Base-by-base conservation (phyloP, 306 rosid species). In the Prunus salicina region DNA sequence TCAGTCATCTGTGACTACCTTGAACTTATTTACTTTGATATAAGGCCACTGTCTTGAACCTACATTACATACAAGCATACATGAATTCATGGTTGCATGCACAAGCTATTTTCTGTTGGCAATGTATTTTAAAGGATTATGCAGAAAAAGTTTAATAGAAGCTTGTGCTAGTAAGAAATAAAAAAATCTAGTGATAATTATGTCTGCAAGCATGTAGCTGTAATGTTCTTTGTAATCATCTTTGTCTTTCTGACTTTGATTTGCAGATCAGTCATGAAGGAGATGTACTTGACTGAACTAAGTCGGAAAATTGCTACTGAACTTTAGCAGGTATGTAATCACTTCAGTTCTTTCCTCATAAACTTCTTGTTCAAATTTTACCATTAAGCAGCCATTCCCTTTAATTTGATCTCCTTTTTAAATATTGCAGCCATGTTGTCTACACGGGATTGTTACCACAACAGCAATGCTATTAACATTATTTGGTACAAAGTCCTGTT, bases 231-330 rank as follows among this genome's bases (percentile, higher is more conserved):
- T 38, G 20, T 38, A 38, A 34, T 55, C 15, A 68, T 78, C 47
- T 84, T 47, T 77, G 63, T 77, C 38, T 78, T 80, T 52, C 38
- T 67, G 30, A 45, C 71, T 76, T 81, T 74, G n/a, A 64, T 72
- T 81, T 77, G 82, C 89, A 92, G 98, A 76, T 94, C 70, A 86
- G 24, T 79, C 73, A 84, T 90, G 96, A 92, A 82, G 88, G 93
- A 89, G 45, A 45, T 15, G 51, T 85, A 89, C 85, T 73, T 83
- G 10, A 63, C 87, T 43, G 93, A 90, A 50, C 27, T 95, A 67
- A 86, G 3, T 85, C 50, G 85, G 9, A 6, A 81, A 85, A 45
- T 88, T 83, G 75, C 86, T 73, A 5, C 73, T 30, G 86, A 82
- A 85, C 66, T 90, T 63, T 84, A 87, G 78, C 91, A 84, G 95